A percentile compares a stretch with the other conserved stretches of the same genome.
These are phyloP conservation scores for Anisodus acutangulus DNA, from an alignment of 257 asterid genomes.

Conservation along the genomic window DNA sequence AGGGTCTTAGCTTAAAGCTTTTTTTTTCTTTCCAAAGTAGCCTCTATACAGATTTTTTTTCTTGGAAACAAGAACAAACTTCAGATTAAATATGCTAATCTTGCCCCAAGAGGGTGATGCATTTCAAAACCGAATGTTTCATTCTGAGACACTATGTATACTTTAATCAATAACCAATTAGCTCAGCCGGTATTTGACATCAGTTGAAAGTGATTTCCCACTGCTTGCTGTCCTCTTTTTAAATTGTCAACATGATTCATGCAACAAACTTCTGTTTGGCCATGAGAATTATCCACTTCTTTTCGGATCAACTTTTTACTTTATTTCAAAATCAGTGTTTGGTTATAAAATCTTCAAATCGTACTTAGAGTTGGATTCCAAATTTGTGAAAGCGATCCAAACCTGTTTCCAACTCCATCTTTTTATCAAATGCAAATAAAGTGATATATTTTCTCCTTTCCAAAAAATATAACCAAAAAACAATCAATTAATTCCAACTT, in stretches of 20 bases:
- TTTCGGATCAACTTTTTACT: no score
- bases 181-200: not conserved
- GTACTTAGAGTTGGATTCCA: no score
- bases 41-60: constrained; percentile 1
- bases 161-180: not conserved
- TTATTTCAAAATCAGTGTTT: no score
- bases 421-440: no score
- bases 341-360: no score
- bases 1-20: not conserved
- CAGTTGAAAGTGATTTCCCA: constrained; percentile 7
- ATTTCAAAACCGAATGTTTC: not conserved
- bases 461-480: no score
- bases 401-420: no score
- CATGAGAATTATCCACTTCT: no score
- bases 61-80: constrained; percentile 7
- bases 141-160: not conserved
- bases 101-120: not conserved
- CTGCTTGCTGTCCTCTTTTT: not conserved
- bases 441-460: no score
- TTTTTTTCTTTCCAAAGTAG: not conserved
- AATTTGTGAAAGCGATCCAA: no score
- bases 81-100: not conserved
- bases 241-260: constrained; percentile 21
- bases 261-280: not conserved
- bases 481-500: no score